Evolutionary conservation across 129 eudicot species (phyloP).

Genomic region (Logfia minima): DNA sequence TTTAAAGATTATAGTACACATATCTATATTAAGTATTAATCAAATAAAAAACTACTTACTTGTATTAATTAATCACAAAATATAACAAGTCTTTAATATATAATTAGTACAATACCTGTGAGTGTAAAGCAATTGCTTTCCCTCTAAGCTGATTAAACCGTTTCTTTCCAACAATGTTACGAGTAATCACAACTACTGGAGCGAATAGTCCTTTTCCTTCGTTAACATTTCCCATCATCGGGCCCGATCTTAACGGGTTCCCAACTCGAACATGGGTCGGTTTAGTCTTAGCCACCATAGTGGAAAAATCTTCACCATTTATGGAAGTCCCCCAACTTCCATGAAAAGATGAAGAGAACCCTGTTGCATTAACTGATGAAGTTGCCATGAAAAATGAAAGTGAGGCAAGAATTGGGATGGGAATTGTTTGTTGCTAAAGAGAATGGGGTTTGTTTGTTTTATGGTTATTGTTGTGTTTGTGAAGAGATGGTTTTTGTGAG

Average conservation of each 20-base stretch:
- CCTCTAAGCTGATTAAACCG: constrained; percentile 96
- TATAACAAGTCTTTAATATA: background rate
- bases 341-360: constrained; percentile 54
- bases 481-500: constrained; percentile 22
- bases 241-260: constrained; percentile 42
- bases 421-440: constrained; percentile 5
- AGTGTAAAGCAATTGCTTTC: constrained; percentile 96
- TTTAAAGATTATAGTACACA: background rate
- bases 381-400: constrained; percentile 44
- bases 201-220: constrained; percentile 96
- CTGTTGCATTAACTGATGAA: constrained; percentile 50
- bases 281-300: constrained; percentile 45
- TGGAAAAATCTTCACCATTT: constrained; percentile 55
- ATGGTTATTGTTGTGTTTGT: constrained; percentile 20
- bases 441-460: background rate
- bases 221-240: constrained; percentile 85
- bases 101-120: constrained; percentile 57
- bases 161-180: constrained; percentile 85
- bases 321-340: constrained; percentile 74
- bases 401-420: constrained; percentile 18
- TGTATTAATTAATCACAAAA: background rate
- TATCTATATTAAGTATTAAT: background rate
- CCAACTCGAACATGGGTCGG: constrained; percentile 41
- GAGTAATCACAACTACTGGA: constrained; percentile 64
- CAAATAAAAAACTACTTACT: background rate